phyloP scores from a whole-genome alignment of 148 eudicot genomes.

The Talinum fruticosum region DNA sequence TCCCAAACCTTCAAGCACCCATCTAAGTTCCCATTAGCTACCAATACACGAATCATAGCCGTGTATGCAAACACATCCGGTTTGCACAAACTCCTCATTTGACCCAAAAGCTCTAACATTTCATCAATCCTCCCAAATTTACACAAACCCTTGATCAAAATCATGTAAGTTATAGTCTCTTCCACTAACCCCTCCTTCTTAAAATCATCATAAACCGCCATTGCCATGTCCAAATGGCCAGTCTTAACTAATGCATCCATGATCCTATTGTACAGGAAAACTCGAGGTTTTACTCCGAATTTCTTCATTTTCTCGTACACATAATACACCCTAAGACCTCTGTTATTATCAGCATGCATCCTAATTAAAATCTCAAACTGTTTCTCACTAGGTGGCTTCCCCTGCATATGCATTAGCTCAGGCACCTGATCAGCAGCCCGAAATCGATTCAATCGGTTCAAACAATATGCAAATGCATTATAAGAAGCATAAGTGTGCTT shows the following conservation, averaged over 20 bases:
- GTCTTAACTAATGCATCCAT: constrained; percentile 83
- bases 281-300: constrained; percentile 76
- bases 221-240: constrained; percentile 65
- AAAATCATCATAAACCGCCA: constrained; percentile 83
- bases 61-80: constrained; percentile 97
- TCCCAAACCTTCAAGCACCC: constrained; percentile 89
- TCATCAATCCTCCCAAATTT: constrained; percentile 59
- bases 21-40: constrained; percentile 62
- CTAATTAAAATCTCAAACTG: constrained; percentile 93
- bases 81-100: constrained; percentile 69
- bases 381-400: constrained; percentile 79
- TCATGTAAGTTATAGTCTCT: constrained; percentile 81
- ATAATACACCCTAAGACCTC: constrained; percentile 85
- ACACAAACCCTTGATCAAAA: constrained; percentile 81
- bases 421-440: constrained; percentile 91
- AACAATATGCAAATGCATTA: constrained; percentile 79
- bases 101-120: constrained; percentile 52
- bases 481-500: constrained; percentile 71
- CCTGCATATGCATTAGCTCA: constrained; percentile 90
- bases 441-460: constrained; percentile 66
- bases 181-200: constrained; percentile 66
- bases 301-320: constrained; percentile 95
- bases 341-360: constrained; percentile 73
- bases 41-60: constrained; percentile 70
- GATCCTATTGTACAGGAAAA: constrained; percentile 75